Evolutionary conservation across 805 yeast species (phyloP).

Genomic region (Candida ipomoeae): DNA sequence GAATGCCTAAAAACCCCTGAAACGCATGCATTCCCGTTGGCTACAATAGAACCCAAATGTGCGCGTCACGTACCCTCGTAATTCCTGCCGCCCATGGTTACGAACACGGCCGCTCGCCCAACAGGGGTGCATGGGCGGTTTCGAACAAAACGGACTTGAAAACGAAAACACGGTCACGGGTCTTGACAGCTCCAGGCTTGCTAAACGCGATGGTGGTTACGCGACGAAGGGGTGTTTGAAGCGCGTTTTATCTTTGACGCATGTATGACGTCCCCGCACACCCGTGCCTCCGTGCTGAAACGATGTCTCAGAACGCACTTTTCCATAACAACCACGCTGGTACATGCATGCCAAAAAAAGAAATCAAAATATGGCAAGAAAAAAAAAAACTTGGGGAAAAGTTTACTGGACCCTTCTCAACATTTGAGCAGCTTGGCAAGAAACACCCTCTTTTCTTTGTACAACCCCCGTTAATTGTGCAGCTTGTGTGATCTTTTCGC

Average conservation of each 20-base stretch:
- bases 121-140: neutral
- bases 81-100: neutral
- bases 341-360: neutral
- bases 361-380: neutral
- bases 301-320: neutral
- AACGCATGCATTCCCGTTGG: neutral
- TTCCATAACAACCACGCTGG: neutral
- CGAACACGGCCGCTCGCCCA: neutral
- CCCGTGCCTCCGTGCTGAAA: neutral
- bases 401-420: neutral
- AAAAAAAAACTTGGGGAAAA: neutral
- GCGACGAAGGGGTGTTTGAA: conserved; percentile 1
- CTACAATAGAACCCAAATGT: neutral
- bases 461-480: neutral
- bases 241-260: neutral
- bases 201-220: neutral
- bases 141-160: neutral
- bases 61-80: neutral
- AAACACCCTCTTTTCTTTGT: neutral
- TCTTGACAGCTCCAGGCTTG: neutral
- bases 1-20: neutral
- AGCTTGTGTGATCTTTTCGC: too few species aligned
- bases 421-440: neutral
- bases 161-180: neutral
- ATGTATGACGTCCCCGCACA: neutral